Conservation (phyloP, 2,329 filamentous ascomycete species). For the Calonectria henricotiae region DNA sequence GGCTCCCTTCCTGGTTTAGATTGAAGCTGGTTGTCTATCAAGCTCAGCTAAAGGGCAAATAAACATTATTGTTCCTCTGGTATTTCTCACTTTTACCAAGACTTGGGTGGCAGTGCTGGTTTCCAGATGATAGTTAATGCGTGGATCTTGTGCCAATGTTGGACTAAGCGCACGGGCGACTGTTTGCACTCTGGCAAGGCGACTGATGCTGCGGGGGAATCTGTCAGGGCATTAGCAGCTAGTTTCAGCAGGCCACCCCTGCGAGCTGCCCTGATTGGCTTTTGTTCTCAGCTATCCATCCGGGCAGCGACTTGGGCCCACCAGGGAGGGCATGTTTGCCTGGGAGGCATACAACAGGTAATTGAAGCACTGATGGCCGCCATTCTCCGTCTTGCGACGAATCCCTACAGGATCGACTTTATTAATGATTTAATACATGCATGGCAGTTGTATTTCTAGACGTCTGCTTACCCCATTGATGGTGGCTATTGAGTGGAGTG, state of each 20-base stretch:
- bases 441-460: background rate
- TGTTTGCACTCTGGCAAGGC: background rate
- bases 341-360: background rate
- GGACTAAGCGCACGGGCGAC: background rate
- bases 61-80: no score
- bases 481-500: background rate
- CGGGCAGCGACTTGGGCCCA: background rate
- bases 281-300: background rate
- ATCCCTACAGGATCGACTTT: background rate
- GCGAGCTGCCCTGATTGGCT: background rate
- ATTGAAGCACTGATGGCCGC: background rate
- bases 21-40: background rate
- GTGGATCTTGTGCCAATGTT: background rate
- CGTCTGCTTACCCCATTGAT: background rate
- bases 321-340: background rate
- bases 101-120: constrained; percentile 14
- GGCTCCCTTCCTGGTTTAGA: background rate
- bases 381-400: background rate
- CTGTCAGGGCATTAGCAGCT: constrained; percentile 11
- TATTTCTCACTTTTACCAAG: background rate
- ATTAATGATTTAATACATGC: background rate
- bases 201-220: background rate
- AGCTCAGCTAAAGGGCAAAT: background rate
- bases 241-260: constrained; percentile 16
- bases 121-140: no score